A percentile compares a stretch with the other conserved stretches of the same genome.
These are phyloP conservation scores for Entonaema liquescens DNA, from an alignment of 495 filamentous ascomycete species.

Conservation along the genomic window DNA sequence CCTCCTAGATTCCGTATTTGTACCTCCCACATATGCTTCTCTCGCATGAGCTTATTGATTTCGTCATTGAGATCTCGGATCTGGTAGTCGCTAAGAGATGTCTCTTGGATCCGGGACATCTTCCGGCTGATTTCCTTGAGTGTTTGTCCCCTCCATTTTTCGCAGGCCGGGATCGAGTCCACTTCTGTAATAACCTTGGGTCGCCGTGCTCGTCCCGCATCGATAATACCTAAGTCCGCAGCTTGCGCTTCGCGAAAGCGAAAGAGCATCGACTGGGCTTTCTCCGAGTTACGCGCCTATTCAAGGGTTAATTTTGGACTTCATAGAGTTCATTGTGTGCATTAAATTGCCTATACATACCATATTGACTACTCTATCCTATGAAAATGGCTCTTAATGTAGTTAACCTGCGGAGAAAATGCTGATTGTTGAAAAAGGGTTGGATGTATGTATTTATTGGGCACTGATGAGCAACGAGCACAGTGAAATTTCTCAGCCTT, in stretches of 20 bases:
- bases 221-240: slow-evolving; percentile 94
- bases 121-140: slow-evolving; percentile 98
- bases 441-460: slow-evolving; percentile 8
- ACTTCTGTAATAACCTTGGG: slow-evolving; percentile 89
- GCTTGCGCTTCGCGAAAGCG: slow-evolving; percentile 98
- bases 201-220: slow-evolving; percentile 86
- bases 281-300: slow-evolving; percentile 84
- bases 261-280: slow-evolving; percentile 99
- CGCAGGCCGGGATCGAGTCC: slow-evolving; percentile 83
- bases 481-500: slow-evolving; percentile 27
- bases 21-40: slow-evolving; percentile 98
- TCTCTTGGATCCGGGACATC: slow-evolving; percentile 92
- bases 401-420: not conserved
- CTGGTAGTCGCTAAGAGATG: slow-evolving; percentile 88
- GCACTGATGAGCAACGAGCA: slow-evolving; percentile 4
- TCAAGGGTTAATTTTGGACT: slow-evolving; percentile 13
- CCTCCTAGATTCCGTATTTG: slow-evolving; percentile 94
- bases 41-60: slow-evolving; percentile 98
- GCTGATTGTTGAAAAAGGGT: not conserved
- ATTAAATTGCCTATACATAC: slow-evolving; percentile 25
- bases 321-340: not conserved
- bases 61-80: slow-evolving; percentile 98
- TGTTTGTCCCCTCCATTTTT: slow-evolving; percentile 98
- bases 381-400: not conserved
- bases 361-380: slow-evolving; percentile 40